These are phyloP conservation scores for Mycena kentingensis DNA, from an alignment of 768 basidiomycete genomes.

Conservation along the genomic window DNA sequence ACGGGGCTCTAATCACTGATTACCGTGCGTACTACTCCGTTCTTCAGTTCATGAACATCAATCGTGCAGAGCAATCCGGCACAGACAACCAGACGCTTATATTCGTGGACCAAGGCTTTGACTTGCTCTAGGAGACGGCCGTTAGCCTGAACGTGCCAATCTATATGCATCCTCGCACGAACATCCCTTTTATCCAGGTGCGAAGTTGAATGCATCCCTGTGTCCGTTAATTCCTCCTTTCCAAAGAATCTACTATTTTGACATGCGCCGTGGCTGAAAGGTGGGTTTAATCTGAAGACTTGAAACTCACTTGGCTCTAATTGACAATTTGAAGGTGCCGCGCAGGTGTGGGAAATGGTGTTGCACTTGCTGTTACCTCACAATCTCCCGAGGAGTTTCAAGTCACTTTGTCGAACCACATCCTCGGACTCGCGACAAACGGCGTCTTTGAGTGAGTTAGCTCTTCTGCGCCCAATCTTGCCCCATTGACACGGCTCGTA, in stretches of 20 bases:
- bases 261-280: too few species aligned
- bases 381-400: constrained; percentile 37
- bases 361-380: neutral
- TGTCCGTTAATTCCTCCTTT: too few species aligned
- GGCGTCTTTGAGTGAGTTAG: constrained; percentile 40
- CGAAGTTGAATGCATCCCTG: constrained; percentile 35
- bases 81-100: constrained; percentile 31
- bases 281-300: too few species aligned
- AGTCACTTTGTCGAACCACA: constrained; percentile 39
- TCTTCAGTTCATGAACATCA: neutral
- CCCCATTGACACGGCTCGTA: constrained; percentile 13
- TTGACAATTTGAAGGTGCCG: constrained; percentile 34
- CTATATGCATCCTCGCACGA: constrained; percentile 38
- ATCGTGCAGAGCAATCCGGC: constrained; percentile 36
- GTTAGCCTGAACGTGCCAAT: constrained; percentile 38
- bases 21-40: constrained; percentile 27
- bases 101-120: constrained; percentile 6
- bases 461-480: too few species aligned
- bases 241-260: too few species aligned
- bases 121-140: constrained; percentile 39
- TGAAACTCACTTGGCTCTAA: too few species aligned
- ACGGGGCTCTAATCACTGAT: constrained; percentile 43
- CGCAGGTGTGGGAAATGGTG: neutral
- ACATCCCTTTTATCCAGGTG: constrained; percentile 29
- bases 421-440: constrained; percentile 39